Conservation (phyloP, 179 eudicot genomes). For the Camellia oleifera region DNA sequence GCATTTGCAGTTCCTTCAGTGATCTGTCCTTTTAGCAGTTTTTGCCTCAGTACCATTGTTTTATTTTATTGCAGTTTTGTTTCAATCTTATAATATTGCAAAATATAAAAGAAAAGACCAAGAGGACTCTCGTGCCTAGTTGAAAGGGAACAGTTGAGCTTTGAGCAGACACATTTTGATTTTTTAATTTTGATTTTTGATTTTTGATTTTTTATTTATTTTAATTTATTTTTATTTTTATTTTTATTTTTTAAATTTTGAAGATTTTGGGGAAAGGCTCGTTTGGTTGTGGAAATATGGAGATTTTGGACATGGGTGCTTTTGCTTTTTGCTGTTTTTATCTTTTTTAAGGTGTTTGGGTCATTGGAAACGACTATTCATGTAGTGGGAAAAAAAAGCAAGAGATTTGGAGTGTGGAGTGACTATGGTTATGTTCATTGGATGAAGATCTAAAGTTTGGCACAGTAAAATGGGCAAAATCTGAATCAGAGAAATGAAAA, state of each 20-base stretch:
- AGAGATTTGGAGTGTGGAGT: conserved; percentile 9
- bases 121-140: not conserved
- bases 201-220: too few relatives aligned
- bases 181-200: not conserved
- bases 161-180: conserved; percentile 2
- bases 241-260: not conserved
- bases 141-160: not conserved
- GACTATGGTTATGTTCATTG: not conserved
- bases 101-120: not conserved
- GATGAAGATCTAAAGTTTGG: not conserved
- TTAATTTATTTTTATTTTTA: not conserved
- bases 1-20: conserved; percentile 14
- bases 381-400: not conserved
- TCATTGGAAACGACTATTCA: not conserved
- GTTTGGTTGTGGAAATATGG: conserved; percentile 1
- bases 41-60: conserved; percentile 22
- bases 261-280: not conserved
- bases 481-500: not conserved
- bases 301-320: conserved; percentile 7
- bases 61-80: not conserved
- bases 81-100: not conserved
- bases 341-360: not conserved
- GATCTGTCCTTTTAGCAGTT: conserved; percentile 22
- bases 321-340: not conserved
- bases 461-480: not conserved